Evolutionary conservation across 2,329 filamentous ascomycete species (phyloP).

Genomic region (Alternaria sp.): DNA sequence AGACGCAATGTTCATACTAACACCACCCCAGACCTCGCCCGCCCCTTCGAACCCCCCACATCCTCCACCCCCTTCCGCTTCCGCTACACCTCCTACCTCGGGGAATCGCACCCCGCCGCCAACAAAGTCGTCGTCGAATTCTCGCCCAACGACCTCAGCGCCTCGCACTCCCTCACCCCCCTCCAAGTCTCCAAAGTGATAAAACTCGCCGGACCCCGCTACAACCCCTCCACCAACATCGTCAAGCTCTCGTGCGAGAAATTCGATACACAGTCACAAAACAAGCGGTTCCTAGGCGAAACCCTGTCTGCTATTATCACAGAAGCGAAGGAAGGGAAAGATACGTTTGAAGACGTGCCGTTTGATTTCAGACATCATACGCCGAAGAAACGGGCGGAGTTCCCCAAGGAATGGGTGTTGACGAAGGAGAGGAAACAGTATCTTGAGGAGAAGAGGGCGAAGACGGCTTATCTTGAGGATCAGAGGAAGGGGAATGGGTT

Average conservation of each 20-base stretch:
- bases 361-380: constrained; percentile 87
- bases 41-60: constrained; percentile 77
- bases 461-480: constrained; percentile 62
- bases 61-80: constrained; percentile 79
- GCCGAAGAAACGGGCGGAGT: constrained; percentile 69
- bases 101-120: constrained; percentile 88
- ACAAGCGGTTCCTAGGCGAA: constrained; percentile 92
- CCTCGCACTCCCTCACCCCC: constrained; percentile 71
- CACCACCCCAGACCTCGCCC: constrained; percentile 70
- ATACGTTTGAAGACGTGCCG: constrained; percentile 87
- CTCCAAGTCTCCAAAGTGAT: constrained; percentile 79
- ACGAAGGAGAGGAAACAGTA: constrained; percentile 70
- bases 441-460: constrained; percentile 66
- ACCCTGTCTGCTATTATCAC: constrained; percentile 74
- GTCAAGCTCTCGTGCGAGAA: constrained; percentile 91
- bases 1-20: too few species aligned
- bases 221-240: constrained; percentile 81
- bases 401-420: constrained; percentile 84
- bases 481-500: constrained; percentile 59
- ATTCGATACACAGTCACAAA: constrained; percentile 88
- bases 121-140: constrained; percentile 96
- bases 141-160: constrained; percentile 72
- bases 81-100: constrained; percentile 96
- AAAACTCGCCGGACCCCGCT: constrained; percentile 84
- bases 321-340: constrained; percentile 75